phyloP scores from a whole-genome alignment of 2,329 filamentous ascomycete genomes.

The Coccinonectria pachysandricola region DNA sequence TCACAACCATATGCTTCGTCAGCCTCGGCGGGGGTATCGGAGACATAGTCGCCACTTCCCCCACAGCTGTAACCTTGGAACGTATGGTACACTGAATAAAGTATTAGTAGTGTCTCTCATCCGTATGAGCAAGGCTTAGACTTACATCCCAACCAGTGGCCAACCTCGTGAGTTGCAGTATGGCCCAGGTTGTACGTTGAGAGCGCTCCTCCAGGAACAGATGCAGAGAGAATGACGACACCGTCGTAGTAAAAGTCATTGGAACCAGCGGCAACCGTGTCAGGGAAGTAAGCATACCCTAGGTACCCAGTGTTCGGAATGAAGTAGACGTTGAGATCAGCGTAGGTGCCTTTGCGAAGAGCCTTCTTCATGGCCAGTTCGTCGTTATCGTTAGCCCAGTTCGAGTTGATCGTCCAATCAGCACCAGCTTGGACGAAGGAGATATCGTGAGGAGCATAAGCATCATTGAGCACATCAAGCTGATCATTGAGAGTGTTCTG shows the following conservation, averaged over 20 bases:
- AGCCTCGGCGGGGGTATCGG: constrained; percentile 31
- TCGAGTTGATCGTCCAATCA: constrained; percentile 35
- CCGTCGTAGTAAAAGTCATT: constrained; percentile 28
- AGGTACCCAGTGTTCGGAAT: constrained; percentile 8
- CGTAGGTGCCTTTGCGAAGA: constrained; percentile 35
- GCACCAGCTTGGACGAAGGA: constrained; percentile 33
- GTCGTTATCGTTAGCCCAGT: constrained; percentile 32
- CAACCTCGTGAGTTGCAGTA: constrained; percentile 31
- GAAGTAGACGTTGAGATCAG: constrained; percentile 27
- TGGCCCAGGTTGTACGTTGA: constrained; percentile 25
- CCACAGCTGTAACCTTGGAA: constrained; percentile 31
- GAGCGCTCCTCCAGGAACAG: constrained; percentile 27
- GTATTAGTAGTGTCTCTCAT: too few relatives aligned
- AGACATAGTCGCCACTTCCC: constrained; percentile 27
- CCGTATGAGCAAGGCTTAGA: too few relatives aligned
- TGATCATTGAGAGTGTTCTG: constrained; percentile 20
- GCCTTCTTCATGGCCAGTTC: constrained; percentile 34
- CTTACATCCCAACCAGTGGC: constrained; percentile 35
- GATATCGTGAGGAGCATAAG: constrained; percentile 33
- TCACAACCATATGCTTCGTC: constrained; percentile 26
- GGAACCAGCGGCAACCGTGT: constrained; percentile 18
- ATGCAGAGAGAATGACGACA: constrained; percentile 28
- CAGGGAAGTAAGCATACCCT: constrained; percentile 39
- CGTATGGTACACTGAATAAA: constrained; percentile 31
- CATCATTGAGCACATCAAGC: constrained; percentile 34